These are phyloP conservation scores for Camellia japonica DNA, from an alignment of 148 eudicot genomes.

Conservation along the genomic window DNA sequence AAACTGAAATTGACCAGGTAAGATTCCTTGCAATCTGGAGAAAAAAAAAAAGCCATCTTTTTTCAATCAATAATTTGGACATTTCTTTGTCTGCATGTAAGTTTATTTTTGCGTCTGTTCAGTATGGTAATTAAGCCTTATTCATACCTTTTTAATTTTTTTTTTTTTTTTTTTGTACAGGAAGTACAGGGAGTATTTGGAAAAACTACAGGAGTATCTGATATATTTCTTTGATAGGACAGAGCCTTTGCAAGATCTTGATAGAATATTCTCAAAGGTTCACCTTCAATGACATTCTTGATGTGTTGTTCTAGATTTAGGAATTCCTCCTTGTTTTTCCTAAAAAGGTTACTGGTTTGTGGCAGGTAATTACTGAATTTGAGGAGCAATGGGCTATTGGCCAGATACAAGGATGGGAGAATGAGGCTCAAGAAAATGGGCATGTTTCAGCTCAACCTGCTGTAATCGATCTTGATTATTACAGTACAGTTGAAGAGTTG, in stretches of 20 bases:
- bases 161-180: slow-evolving; percentile 37
- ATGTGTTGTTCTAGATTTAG: background rate
- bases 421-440: slow-evolving; percentile 59
- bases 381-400: slow-evolving; percentile 87
- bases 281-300: background rate
- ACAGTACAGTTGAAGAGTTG: slow-evolving; percentile 78
- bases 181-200: slow-evolving; percentile 75
- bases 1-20: slow-evolving; percentile 73
- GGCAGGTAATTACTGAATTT: slow-evolving; percentile 75
- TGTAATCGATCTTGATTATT: slow-evolving; percentile 80
- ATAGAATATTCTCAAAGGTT: slow-evolving; percentile 82
- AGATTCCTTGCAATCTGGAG: background rate
- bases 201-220: slow-evolving; percentile 74
- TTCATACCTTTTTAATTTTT: background rate
- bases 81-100: background rate
- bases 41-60: background rate
- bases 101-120: background rate
- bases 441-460: slow-evolving; percentile 39
- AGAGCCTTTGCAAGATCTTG: slow-evolving; percentile 93
- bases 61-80: background rate
- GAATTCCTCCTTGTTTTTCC: background rate
- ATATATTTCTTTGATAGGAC: slow-evolving; percentile 75
- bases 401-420: slow-evolving; percentile 79
- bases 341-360: background rate
- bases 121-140: background rate